phyloP scores from a whole-genome alignment of 345 rosid species.

The Durio zibethinus region DNA sequence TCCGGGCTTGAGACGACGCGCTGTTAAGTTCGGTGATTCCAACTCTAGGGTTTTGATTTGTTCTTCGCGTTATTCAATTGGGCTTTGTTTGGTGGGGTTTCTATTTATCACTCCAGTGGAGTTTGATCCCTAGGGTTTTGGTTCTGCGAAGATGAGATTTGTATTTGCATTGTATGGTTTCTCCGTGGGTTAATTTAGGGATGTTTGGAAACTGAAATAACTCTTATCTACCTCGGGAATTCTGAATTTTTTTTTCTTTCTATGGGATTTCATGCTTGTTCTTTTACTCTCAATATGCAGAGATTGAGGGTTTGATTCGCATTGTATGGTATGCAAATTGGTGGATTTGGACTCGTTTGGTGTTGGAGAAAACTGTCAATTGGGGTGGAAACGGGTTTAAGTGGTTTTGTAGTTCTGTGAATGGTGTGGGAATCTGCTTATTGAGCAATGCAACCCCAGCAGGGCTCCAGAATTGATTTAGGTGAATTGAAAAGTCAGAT shows the following conservation, averaged over 20 bases:
- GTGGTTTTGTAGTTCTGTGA: constrained; percentile 28
- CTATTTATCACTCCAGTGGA: constrained; percentile 27
- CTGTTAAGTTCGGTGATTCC: constrained; percentile 32
- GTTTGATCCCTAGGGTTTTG: constrained; percentile 73
- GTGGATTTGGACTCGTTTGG: constrained; percentile 28
- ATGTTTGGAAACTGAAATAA: constrained; percentile 32
- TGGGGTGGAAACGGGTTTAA: constrained; percentile 28
- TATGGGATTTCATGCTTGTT: constrained; percentile 18
- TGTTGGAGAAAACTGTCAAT: constrained; percentile 29
- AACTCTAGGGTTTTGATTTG: constrained; percentile 57
- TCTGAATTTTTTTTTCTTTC: constrained; percentile 7
- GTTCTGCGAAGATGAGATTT: constrained; percentile 54
- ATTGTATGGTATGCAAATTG: constrained; percentile 30
- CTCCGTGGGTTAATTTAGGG: constrained; percentile 31
- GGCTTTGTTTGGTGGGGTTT: constrained; percentile 25
- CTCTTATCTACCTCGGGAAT: constrained; percentile 14
- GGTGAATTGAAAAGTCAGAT: constrained; percentile 70
- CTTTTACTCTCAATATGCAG: constrained; percentile 50
- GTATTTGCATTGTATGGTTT: constrained; percentile 51
- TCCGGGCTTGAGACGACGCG: constrained; percentile 15
- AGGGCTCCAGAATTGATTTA: constrained; percentile 77
- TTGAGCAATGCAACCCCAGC: constrained; percentile 77
- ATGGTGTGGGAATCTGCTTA: constrained; percentile 46
- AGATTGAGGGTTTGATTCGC: constrained; percentile 45
- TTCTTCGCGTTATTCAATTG: constrained; percentile 28